Percentiles rank a stretch among this genome's conserved stretches.
These are phyloP conservation scores for Hansenula sp. DNA, from an alignment of 1,139 yeast species.

Conservation along the genomic window DNA sequence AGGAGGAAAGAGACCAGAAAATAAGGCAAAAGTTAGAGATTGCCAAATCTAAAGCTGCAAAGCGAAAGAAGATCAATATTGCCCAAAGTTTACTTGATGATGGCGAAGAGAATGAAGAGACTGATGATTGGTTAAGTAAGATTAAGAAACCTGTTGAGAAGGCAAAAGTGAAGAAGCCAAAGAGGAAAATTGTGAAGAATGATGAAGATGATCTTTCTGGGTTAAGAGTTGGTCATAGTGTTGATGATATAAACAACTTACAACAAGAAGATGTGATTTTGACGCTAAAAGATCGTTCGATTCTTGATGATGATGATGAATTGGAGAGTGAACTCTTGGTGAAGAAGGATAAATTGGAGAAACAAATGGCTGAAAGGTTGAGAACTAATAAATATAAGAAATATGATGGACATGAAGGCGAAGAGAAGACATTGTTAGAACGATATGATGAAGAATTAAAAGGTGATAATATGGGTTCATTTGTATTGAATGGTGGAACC, in stretches of 20 bases:
- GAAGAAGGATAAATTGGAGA: conserved; percentile 28
- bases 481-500: conserved; percentile 12
- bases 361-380: conserved; percentile 24
- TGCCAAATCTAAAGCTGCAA: conserved; percentile 19
- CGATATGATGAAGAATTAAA: conserved; percentile 17
- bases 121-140: conserved; percentile 38
- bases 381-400: conserved; percentile 19
- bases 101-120: conserved; percentile 27
- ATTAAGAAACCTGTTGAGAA: conserved; percentile 19
- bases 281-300: conserved; percentile 57
- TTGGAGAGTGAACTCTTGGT: conserved; percentile 42
- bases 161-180: conserved; percentile 11
- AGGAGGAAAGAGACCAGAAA: conserved; percentile 11
- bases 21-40: conserved; percentile 18
- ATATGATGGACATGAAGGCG: conserved; percentile 8
- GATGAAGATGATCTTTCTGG: conserved; percentile 30
- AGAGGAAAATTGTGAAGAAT: conserved; percentile 8
- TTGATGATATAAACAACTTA: conserved; percentile 34
- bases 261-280: conserved; percentile 45
- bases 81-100: conserved; percentile 19
- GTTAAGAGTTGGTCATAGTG: conserved; percentile 42
- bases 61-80: conserved; percentile 19
- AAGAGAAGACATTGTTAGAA: conserved; percentile 16
- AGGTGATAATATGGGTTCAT: conserved; percentile 20
- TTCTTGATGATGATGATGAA: conserved; percentile 47